Percentiles rank a stretch among this genome's conserved stretches.
These are phyloP conservation scores for Sodiomyces alkalinus DNA, from an alignment of 2,329 filamentous ascomycete species.

Conservation along the genomic window DNA sequence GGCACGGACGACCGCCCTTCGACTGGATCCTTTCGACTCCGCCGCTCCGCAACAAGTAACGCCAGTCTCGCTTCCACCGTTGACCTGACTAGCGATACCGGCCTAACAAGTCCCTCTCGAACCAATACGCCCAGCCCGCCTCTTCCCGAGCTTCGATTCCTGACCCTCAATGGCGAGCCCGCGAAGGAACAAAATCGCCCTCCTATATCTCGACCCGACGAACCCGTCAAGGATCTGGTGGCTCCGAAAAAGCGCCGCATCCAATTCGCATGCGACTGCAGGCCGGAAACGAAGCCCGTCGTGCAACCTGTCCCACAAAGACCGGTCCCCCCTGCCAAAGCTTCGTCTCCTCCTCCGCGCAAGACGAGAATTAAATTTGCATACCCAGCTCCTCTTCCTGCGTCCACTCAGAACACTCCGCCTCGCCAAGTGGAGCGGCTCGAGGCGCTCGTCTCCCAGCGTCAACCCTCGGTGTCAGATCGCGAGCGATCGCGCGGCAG, in stretches of 20 bases:
- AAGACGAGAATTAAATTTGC: slow-evolving; percentile 62
- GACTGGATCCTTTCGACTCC: slow-evolving; percentile 22
- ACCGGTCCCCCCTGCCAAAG: slow-evolving; percentile 3
- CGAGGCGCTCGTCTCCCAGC: slow-evolving; percentile 4
- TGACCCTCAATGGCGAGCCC: slow-evolving; percentile 19
- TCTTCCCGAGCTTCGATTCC: slow-evolving; percentile 41
- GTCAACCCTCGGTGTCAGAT: slow-evolving; percentile 1
- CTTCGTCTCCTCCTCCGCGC: slow-evolving; percentile 17
- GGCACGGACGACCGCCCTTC: slow-evolving; percentile 20
- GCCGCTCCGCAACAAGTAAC: slow-evolving; percentile 63
- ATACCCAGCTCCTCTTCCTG: slow-evolving; percentile 40
- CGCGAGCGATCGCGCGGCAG: slow-evolving; percentile 7
- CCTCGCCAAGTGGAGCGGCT: slow-evolving; percentile 12
- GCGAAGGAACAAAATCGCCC: slow-evolving; percentile 29
- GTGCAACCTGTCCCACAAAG: slow-evolving; percentile 19
- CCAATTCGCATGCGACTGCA: slow-evolving; percentile 72
- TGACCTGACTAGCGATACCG: slow-evolving; percentile 89
- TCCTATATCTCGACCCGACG: slow-evolving; percentile 43
- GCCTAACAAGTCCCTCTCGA: slow-evolving; percentile 75
- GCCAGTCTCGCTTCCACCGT: slow-evolving; percentile 70
- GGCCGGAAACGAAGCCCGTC: slow-evolving; percentile 27
- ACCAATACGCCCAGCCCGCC: slow-evolving; percentile 82
- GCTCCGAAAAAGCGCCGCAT: slow-evolving; percentile 67
- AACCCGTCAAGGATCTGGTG: slow-evolving; percentile 8
- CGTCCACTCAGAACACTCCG: slow-evolving; percentile 22